phyloP scores from a whole-genome alignment of 768 basidiomycete genomes.

The Mycena vitilis region DNA sequence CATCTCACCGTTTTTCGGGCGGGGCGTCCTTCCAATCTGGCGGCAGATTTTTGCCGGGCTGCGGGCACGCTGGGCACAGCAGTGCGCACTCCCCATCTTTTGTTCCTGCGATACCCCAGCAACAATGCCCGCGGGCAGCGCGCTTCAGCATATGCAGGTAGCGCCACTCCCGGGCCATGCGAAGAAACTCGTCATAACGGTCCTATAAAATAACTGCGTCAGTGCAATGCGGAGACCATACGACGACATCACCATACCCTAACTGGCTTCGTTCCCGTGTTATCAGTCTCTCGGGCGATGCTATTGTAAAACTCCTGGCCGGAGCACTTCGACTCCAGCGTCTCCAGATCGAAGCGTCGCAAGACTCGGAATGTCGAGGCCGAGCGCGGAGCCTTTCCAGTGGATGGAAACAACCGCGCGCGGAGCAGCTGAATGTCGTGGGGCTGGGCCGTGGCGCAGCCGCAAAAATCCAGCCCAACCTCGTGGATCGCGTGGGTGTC shows the following conservation, averaged over 20 bases:
- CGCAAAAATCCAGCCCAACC: slow-evolving; percentile 31
- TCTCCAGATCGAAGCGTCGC: neutral
- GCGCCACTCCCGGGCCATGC: slow-evolving; percentile 33
- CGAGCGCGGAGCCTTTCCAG: slow-evolving; percentile 2
- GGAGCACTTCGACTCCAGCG: slow-evolving; percentile 7
- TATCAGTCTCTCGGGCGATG: slow-evolving; percentile 7
- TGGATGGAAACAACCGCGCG: slow-evolving; percentile 26
- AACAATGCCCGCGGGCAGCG: slow-evolving; percentile 25
- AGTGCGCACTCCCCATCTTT: slow-evolving; percentile 31
- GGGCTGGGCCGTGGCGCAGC: slow-evolving; percentile 19
- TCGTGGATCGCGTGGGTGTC: slow-evolving; percentile 29
- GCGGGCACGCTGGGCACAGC: slow-evolving; percentile 44
- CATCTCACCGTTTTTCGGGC: slow-evolving; percentile 22
- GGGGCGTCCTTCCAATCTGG: slow-evolving; percentile 24
- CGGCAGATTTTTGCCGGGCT: slow-evolving; percentile 41
- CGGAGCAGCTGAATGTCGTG: slow-evolving; percentile 28
- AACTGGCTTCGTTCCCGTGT: neutral
- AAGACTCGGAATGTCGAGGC: slow-evolving; percentile 6
- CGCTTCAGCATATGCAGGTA: slow-evolving; percentile 39
- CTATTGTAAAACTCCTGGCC: slow-evolving; percentile 4
- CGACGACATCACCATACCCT: neutral
- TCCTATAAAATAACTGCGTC: slow-evolving; percentile 16
- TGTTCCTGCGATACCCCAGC: neutral
- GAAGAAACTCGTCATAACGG: slow-evolving; percentile 35
- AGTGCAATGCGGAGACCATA: neutral